These are phyloP conservation scores for Geranium incanum DNA, from an alignment of 441 rosid species.

Conservation along the genomic window DNA sequence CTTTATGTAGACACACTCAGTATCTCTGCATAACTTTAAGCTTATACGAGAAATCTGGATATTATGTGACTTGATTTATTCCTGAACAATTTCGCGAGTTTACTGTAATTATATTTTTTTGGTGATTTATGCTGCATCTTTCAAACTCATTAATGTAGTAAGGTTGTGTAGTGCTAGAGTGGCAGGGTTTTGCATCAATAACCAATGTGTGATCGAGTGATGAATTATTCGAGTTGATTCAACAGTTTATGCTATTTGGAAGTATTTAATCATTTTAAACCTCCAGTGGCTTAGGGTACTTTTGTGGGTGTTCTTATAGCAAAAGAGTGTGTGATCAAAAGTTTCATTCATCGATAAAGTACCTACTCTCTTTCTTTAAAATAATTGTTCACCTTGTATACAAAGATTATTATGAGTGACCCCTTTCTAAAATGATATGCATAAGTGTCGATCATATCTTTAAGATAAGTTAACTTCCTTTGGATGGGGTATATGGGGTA, in stretches of 20 bases:
- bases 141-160: background rate
- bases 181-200: background rate
- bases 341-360: too few species aligned
- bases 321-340: too few species aligned
- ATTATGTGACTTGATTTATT: background rate
- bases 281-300: background rate
- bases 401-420: too few species aligned
- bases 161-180: background rate
- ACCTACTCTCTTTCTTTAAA: too few species aligned
- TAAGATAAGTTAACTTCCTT: too few species aligned
- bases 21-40: background rate
- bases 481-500: too few species aligned
- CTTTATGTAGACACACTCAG: background rate
- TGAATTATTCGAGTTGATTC: too few species aligned
- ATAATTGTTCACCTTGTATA: too few species aligned
- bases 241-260: background rate
- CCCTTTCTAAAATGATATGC: too few species aligned
- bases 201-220: background rate
- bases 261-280: background rate
- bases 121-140: background rate
- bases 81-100: background rate
- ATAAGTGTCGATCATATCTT: too few species aligned
- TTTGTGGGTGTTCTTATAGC: background rate
- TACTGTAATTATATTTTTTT: background rate
- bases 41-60: background rate